Base-by-base conservation (phyloP, 306 rosid genomes). In the Cucurbita maxima region DNA sequence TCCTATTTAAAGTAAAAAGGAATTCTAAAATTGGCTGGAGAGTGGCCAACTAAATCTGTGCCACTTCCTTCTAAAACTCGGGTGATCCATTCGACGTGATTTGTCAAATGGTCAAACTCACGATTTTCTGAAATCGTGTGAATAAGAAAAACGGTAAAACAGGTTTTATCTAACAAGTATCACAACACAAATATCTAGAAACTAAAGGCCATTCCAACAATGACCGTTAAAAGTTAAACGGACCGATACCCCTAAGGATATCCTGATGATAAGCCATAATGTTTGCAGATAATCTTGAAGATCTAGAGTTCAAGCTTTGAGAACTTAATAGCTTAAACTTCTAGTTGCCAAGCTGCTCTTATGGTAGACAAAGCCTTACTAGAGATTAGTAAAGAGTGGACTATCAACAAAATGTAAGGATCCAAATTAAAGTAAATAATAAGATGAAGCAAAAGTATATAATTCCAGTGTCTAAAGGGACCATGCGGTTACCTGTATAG, bases 401-500 rank as follows among this genome's bases (percentile, higher is more conserved):
- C 44, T 45, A 36, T 15, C 45, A 58, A 18, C 11, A 18, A 30
- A 34, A 59, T 34, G 5, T 7, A 59, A 59, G 43, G 41, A 36
- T n/a, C 44, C 2, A 59, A 7, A 14, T 36, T 34, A 14, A 1
- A 59, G 44, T 59, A 59, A 13, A 36, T 36, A 36, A 36, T n/a
- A 34, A 25, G 5, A 58, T 5, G 63, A 58, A 34, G 43, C 41
- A 25, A 2, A 58, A 58, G 15, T 58, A 30, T 30, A 30, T 30
- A 30, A 30, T 30, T 30, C 34, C 34, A 60, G 41, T 3, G 37
- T 7, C 22, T 38, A 15, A 3, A 36, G 7, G 20, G 37, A 37
- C 12, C 74, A 19, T 9, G 48, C 5, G 20, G 34, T 10, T 76
- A 94, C 99, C 99, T 80, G 99, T 94, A 76, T 94, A 94, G 86